Conservation (phyloP, 345 rosid genomes). For the Heritiera fomes region DNA sequence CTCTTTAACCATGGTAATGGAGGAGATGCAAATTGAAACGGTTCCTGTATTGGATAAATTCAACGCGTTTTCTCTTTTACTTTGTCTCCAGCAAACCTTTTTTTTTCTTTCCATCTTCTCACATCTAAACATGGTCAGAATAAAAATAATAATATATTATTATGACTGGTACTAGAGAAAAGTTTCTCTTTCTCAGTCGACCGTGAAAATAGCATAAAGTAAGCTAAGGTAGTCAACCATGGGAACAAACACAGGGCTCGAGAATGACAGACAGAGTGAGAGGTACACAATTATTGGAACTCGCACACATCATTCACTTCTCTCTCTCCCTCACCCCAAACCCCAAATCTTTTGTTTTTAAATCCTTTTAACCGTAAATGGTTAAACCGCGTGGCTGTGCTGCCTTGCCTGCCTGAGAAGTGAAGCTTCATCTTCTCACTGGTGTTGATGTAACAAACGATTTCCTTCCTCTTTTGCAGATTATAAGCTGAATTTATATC, state of each 20-base stretch:
- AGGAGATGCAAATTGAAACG: background rate
- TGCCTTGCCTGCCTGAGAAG: background rate
- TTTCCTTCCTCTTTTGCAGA: background rate
- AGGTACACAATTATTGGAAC: conserved; percentile 22
- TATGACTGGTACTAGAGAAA: no score
- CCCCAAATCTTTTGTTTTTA: no score
- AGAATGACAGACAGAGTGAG: conserved; percentile 22
- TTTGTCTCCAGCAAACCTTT: background rate
- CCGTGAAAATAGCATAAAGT: background rate
- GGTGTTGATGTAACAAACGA: background rate
- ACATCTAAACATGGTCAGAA: background rate
- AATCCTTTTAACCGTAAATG: no score
- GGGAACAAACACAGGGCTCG: conserved; percentile 48
- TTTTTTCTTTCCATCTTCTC: background rate
- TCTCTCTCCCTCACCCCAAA: background rate
- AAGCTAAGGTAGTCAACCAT: conserved; percentile 25
- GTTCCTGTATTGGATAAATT: background rate
- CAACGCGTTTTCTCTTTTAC: background rate
- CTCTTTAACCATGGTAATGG: background rate
- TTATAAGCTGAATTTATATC: no score
- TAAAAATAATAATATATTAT: no score
- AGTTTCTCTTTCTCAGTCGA: background rate
- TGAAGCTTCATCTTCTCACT: background rate
- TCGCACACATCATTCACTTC: conserved; percentile 22
- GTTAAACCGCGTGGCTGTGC: background rate